Conservation (phyloP, 805 yeast genomes). For the Trichomonascus vanleenenianus region DNA sequence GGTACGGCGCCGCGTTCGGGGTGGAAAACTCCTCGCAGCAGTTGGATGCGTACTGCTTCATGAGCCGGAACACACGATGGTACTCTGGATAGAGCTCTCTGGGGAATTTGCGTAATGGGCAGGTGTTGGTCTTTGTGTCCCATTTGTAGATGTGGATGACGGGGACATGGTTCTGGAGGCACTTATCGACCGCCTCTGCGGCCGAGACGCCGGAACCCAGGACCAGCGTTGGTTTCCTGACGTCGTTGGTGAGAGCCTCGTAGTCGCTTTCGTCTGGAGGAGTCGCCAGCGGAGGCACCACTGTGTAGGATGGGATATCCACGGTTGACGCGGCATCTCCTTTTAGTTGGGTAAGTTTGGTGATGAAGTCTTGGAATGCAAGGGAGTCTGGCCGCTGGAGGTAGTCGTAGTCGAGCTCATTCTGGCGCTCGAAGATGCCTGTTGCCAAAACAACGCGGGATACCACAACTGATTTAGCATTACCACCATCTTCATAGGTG, state of each 20-base stretch:
- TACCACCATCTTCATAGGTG: not conserved
- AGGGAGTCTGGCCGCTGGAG: not conserved
- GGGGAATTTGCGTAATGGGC: slow-evolving; percentile 25
- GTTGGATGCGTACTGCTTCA: slow-evolving; percentile 17
- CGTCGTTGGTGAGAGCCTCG: not conserved
- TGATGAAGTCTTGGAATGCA: not conserved
- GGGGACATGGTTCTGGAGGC: slow-evolving; percentile 3
- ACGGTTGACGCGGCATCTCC: not conserved
- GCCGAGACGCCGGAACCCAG: slow-evolving; percentile 30
- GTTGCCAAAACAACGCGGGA: slow-evolving; percentile 21
- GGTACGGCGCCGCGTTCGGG: slow-evolving; percentile 8
- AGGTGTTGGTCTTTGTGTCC: slow-evolving; percentile 14
- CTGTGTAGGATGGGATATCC: not conserved
- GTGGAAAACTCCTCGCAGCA: not conserved
- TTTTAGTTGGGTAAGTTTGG: not conserved
- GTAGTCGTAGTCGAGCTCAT: not conserved
- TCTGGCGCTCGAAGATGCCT: slow-evolving; percentile 19
- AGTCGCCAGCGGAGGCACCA: slow-evolving; percentile 5
- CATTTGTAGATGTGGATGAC: slow-evolving; percentile 25
- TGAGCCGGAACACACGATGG: slow-evolving; percentile 18
- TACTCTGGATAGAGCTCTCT: slow-evolving; percentile 29
- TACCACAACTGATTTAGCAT: not conserved
- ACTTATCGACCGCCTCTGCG: slow-evolving; percentile 25
- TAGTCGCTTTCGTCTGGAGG: slow-evolving; percentile 2
- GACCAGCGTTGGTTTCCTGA: slow-evolving; percentile 11